Conservation (phyloP, 2,329 filamentous ascomycete species). For the Fusarium succisae region DNA sequence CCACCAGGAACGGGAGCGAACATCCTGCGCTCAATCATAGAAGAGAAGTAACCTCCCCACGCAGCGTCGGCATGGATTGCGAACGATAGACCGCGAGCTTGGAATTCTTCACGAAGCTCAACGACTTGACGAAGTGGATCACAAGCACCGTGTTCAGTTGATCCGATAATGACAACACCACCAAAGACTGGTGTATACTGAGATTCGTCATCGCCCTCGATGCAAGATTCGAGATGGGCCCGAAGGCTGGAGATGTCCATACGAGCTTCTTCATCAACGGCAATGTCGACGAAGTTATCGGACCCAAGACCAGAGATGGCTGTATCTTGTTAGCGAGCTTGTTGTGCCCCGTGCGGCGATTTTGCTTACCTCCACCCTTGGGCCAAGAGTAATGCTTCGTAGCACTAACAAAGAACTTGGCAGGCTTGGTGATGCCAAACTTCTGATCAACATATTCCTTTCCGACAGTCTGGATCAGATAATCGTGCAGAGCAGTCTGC, state of each 20-base stretch:
- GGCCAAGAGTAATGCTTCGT: conserved; percentile 7
- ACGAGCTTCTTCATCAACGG: background rate
- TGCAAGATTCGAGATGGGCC: background rate
- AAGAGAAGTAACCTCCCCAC: background rate
- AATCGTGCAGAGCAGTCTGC: background rate
- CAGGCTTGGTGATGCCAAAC: background rate
- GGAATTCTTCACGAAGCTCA: background rate
- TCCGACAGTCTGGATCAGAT: background rate
- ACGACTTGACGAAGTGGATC: background rate
- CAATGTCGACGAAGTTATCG: background rate
- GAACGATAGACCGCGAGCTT: background rate
- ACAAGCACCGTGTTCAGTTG: background rate
- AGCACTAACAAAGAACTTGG: background rate
- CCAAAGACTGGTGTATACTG: background rate
- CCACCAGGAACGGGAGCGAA: background rate
- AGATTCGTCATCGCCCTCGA: background rate
- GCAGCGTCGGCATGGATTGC: background rate
- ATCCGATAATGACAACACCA: background rate
- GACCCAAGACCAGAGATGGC: background rate
- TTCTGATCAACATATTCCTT: background rate
- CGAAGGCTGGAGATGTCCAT: background rate
- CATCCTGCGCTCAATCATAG: background rate
- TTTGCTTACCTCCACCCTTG: background rate
- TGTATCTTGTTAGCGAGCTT: background rate
- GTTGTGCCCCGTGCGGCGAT: too few relatives aligned